Percentiles rank a stretch among this genome's conserved stretches.
These are phyloP conservation scores for Pulicaria dysenterica DNA, from an alignment of 129 eudicot genomes.

Conservation along the genomic window DNA sequence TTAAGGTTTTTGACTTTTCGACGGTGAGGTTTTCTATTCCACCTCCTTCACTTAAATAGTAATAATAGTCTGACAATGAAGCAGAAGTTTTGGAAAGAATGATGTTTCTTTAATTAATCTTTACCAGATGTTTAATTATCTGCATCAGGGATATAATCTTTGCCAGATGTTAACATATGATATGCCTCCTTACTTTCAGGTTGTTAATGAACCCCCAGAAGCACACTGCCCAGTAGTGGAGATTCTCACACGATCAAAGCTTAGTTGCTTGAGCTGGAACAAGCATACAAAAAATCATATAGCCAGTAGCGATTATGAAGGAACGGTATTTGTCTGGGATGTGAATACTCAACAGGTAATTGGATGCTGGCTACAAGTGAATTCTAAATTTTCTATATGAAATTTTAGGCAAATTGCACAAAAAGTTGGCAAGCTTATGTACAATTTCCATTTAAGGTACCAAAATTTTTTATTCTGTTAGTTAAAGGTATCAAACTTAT, in stretches of 20 bases:
- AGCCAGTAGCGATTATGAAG: conserved; percentile 82
- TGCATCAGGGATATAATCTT: background rate
- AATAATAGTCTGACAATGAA: background rate
- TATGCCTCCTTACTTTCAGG: conserved; percentile 38
- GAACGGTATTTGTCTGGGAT: conserved; percentile 75
- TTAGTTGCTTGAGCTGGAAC: conserved; percentile 84
- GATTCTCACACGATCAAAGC: conserved; percentile 70
- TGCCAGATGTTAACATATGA: conserved; percentile 9
- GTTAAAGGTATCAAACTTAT: too few relatives aligned
- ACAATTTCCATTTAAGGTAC: too few relatives aligned
- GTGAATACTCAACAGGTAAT: conserved; percentile 62
- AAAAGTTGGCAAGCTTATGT: too few relatives aligned
- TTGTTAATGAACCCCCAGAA: conserved; percentile 74
- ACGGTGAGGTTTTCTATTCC: conserved; percentile 50
- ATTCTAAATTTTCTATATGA: background rate
- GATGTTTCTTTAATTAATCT: background rate
- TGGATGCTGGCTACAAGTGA: background rate
- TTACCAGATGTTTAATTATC: conserved; percentile 7
- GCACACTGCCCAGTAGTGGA: conserved; percentile 71
- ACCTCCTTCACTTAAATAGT: too few relatives aligned
- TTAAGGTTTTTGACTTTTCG: conserved; percentile 66
- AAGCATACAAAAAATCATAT: conserved; percentile 63
- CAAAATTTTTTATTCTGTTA: too few relatives aligned
- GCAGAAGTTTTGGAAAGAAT: background rate
- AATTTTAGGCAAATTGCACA: background rate